Percentiles rank a stretch among this genome's conserved stretches.
Evolutionary conservation across 495 filamentous ascomycete species (phyloP).

Genomic region (Tuber brumale): DNA sequence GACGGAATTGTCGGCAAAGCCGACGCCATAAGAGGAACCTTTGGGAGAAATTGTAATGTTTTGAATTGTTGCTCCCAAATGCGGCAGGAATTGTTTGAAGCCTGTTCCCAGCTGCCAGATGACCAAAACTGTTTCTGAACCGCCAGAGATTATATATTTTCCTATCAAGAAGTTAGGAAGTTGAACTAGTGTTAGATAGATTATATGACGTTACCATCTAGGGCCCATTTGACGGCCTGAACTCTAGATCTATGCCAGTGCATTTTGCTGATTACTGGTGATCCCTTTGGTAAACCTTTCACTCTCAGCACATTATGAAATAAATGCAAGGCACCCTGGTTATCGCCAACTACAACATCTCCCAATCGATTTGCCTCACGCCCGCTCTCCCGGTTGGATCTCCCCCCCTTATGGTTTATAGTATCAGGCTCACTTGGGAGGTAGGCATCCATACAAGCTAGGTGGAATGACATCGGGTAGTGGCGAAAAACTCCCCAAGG

Average conservation of each 20-base stretch:
- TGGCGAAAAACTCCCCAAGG: constrained; percentile 26
- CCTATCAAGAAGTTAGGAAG: constrained; percentile 48
- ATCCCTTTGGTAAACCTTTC: constrained; percentile 47
- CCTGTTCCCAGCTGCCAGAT: constrained; percentile 93
- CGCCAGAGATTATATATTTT: constrained; percentile 93
- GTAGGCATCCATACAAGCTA: constrained; percentile 52
- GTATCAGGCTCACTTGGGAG: constrained; percentile 33
- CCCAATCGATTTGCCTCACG: constrained; percentile 43
- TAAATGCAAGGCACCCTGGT: constrained; percentile 65
- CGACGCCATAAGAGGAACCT: constrained; percentile 72
- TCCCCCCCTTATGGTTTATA: constrained; percentile 36
- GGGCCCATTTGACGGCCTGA: constrained; percentile 74
- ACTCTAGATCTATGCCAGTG: constrained; percentile 92
- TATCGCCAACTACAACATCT: constrained; percentile 69
- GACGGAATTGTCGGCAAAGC: constrained; percentile 80
- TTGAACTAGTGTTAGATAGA: constrained; percentile 18
- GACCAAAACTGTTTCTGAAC: constrained; percentile 80
- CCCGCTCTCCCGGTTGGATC: constrained; percentile 40
- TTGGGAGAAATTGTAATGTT: constrained; percentile 71
- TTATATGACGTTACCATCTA: constrained; percentile 61
- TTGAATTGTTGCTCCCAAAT: constrained; percentile 76
- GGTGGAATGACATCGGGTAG: constrained; percentile 29
- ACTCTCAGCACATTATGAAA: constrained; percentile 63
- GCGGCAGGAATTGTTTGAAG: constrained; percentile 70
- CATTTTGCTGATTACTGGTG: constrained; percentile 49